Base-by-base conservation (phyloP, 306 rosid species). In the Citrullus colocynthis region DNA sequence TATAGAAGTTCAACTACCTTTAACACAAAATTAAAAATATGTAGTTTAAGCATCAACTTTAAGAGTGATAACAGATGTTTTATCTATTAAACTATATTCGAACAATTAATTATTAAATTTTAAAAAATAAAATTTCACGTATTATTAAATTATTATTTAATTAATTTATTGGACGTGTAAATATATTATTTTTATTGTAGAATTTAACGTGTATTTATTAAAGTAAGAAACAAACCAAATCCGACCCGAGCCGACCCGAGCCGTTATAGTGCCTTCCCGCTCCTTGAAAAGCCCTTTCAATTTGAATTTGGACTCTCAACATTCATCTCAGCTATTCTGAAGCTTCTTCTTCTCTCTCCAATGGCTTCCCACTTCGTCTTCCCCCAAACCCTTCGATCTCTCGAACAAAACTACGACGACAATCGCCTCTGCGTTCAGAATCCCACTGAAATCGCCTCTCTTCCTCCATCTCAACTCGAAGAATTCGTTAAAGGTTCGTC, bases 401-500 rank as follows among this genome's bases (percentile, higher is more conserved):
- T 95, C 17, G 97, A 92, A 83, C 80, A 92, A 71, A 88, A 92
- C 8, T 62, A 63, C 72, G 87, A 89, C 67, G 91, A 86, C 67
- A 81, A 88, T 79, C 83, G 87, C 45, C 91, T 95, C 84, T 74
- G 36, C 83, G 92, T 84, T 18, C 89, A 61, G 49, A 89, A 86
- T 74, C 83, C 83, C 16, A 28, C 72, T 49, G 80, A 92, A 79
- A 34, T 88, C 51, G 32, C 92, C 32, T 85, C 90, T 51, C 82
- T 92, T 34, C 86, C 82, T 10, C 71, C 96, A 42, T 86, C 96
- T 49, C 83, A 89, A 82, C 88, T 95, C 56, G 93, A 92, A 79
- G 98, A 95, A 74, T 90, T 92, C 81, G 96, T 92, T 84, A 95
- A 95, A 95, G 97, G 98, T 93, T 41, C 18, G 79, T 12, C 51